Base-by-base conservation (phyloP, 352 stramenopile genomes). In the Peronosclerospora sorghi region DNA sequence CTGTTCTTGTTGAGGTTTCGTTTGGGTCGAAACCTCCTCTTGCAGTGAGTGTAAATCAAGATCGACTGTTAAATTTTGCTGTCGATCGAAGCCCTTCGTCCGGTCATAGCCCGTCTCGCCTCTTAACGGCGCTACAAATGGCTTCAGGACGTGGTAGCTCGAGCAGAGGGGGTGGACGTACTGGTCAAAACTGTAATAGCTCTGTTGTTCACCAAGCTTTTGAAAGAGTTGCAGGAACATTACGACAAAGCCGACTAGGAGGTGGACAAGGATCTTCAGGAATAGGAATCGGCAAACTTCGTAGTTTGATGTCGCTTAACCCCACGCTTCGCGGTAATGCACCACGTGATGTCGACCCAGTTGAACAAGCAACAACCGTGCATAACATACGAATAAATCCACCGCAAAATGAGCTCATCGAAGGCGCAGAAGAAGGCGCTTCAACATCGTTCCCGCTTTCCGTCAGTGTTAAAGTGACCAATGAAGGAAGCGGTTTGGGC, bases 71-170 rank as follows among this genome's bases (percentile, higher is more conserved):
- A 15, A 85, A 84, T 44, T 66, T 91, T 24, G 53, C 51, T 35
- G 35, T 54, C 14, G 54, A 67, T 35, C 57, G 40, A 0, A 38
- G 47, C 5, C 30, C 19, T 3, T 44, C 43, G 19, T 51, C 54
- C 41, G 52, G 62, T 26, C 44, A 54, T 4, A 53, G 58, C 0
- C 49, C 66, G 12, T 86, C 75, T 39, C 61, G 76, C 0, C 37
- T 88, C 8, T 48, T 88, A 10, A 73, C 75, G 4, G 75, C 73
- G 13, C 50, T 88, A 0, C 68, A 84, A 27, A 72, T 61, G 48
- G 50, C 45, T 44, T 64, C 54, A 30, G 58, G 34, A 9, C 54
- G 55, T 14, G 35, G 59, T 24, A 43, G 50, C 6, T 39, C 43
- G 3, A 68, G 36, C 38, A 55, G 51, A 51, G 46, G 43, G 36